Evolutionary conservation across 2,329 filamentous ascomycete genomes (phyloP), one percentile per base, ranked within the genome.

Genomic region (Phialophora macrospora): DNA sequence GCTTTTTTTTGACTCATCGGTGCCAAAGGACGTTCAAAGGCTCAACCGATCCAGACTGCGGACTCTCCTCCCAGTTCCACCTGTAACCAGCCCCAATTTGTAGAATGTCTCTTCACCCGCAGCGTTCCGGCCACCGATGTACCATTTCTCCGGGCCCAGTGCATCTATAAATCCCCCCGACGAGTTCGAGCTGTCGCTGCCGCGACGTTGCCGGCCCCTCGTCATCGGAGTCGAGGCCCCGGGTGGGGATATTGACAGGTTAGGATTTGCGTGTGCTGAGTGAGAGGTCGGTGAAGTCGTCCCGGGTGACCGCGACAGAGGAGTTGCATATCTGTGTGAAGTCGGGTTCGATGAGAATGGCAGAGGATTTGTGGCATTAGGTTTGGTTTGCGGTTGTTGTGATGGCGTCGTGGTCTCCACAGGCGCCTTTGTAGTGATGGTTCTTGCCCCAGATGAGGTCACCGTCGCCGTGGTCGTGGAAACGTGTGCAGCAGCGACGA

Each of bases 11-110:
- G 17, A 8, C 14, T 26, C 26, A 12, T 26, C 26, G 22, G 3
- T 5, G 7, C 26, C 26, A 14, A 8, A n/a, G 12, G 7, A 14
- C 1, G 22, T 30, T 79, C 72, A 83, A 65, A 83, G 71, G 73
- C 81, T 83, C 72, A 83, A 72, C 71, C 81, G 78, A 73, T 83
- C 81, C 68, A 82, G 75, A 70, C 81, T 83, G 48, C 79, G 79
- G 8, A 81, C 79, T 65, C 80, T 71, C 22, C 75, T 77, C 8
- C 77, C 80, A 54, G 79, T 71, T 57, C 79, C 72, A 38, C 77
- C 79, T 4, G 79, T 81, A 24, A 82, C 80, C 77, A 82, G 78
- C 3, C 81, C 81, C 6, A 83, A 68, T 8, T 78, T 76, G 63
- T 83, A 82, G 63, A 82, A 82, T 56, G 79, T 76, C 67, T 83